A percentile compares a stretch with the other conserved stretches of the same genome.
Conservation (phyloP, 139 green algal genomes). For the Chlorella sp. region DNA sequence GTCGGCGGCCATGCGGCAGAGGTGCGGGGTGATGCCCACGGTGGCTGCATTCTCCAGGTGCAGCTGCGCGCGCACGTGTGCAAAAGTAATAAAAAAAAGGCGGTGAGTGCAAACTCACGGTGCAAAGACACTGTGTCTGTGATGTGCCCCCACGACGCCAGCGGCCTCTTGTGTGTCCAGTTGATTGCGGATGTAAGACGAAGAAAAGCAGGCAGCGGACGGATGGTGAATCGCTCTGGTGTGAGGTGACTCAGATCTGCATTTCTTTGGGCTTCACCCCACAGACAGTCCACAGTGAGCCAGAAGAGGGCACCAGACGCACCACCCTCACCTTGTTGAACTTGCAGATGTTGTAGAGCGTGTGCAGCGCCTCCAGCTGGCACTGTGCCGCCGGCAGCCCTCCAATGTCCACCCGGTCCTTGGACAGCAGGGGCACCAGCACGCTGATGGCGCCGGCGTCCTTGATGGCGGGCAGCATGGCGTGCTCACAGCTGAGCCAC, state of each 20-base stretch:
- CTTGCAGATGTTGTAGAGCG: constrained; percentile 77
- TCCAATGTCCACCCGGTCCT: neutral
- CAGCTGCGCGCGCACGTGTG: constrained; percentile 7
- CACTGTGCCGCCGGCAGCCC: constrained; percentile 12
- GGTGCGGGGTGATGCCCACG: constrained; percentile 44
- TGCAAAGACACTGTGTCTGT: neutral
- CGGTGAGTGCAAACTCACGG: neutral
- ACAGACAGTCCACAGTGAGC: no score
- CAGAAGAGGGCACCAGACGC: no score
- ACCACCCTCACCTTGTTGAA: constrained; percentile 58
- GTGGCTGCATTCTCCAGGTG: constrained; percentile 56
- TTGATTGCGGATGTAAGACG: neutral
- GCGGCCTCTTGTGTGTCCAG: neutral
- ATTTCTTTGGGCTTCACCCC: no score
- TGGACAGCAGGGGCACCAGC: constrained; percentile 50
- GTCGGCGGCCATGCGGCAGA: constrained; percentile 36
- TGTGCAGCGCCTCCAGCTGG: constrained; percentile 57
- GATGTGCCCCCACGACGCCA: neutral
- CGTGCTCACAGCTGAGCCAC: constrained; percentile 34
- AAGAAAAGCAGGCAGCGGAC: neutral
- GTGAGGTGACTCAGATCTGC: no score
- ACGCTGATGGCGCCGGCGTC: constrained; percentile 45
- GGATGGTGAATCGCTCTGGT: neutral
- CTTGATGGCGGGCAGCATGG: constrained; percentile 39
- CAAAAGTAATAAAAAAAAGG: neutral